A percentile compares a stretch with the other conserved stretches of the same genome.
Evolutionary conservation across 495 filamentous ascomycete species (phyloP).

Genomic region (Rostrohypoxylon terebratum): DNA sequence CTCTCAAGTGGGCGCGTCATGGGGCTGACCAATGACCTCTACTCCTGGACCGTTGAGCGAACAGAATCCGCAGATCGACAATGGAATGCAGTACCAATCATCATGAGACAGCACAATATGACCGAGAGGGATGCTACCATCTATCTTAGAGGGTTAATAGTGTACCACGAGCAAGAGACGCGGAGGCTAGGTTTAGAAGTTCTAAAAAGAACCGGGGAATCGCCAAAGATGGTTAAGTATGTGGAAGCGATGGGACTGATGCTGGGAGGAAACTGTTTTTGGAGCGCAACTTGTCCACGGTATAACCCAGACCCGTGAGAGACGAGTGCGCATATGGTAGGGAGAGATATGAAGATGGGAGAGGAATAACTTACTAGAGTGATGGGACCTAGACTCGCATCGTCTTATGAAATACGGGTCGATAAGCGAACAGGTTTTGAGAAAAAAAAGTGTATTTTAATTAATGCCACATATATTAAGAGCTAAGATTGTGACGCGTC

Average conservation of each 20-base stretch:
- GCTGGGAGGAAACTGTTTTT: conserved; percentile 17
- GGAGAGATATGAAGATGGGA: background rate
- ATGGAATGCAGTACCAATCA: conserved; percentile 17
- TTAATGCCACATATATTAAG: background rate
- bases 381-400: background rate
- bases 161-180: conserved; percentile 15
- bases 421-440: background rate
- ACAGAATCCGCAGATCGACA: conserved; percentile 15
- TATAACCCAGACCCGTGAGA: conserved; percentile 2
- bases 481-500: background rate
- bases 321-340: background rate
- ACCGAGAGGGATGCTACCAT: conserved; percentile 7
- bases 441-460: background rate
- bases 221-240: conserved; percentile 6
- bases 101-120: conserved; percentile 18
- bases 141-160: conserved; percentile 5
- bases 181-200: conserved; percentile 9
- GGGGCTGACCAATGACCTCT: conserved; percentile 11
- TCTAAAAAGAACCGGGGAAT: background rate
- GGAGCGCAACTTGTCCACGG: conserved; percentile 5
- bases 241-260: conserved; percentile 12
- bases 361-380: background rate
- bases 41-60: conserved; percentile 10
- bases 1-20: conserved; percentile 5
- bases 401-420: background rate